Conservation (phyloP, 306 rosid genomes). For the Betula pendula region DNA sequence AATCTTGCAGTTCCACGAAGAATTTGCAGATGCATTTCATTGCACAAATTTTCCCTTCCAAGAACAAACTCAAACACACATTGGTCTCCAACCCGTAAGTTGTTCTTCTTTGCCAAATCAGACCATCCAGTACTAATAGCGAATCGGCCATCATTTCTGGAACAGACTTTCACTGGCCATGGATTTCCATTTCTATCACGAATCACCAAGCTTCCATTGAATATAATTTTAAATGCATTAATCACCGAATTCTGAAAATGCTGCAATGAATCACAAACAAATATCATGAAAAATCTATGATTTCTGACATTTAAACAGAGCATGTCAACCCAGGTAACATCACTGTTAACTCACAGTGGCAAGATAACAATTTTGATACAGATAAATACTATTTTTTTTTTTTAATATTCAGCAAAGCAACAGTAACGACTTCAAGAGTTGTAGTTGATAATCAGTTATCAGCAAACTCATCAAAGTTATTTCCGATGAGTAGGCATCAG, state of each 20-base stretch:
- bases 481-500: too few species aligned
- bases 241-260: not conserved
- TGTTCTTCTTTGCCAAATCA: not conserved
- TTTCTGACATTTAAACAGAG: too few species aligned
- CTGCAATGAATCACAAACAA: not conserved
- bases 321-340: too few species aligned
- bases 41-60: not conserved
- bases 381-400: too few species aligned
- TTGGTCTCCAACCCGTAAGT: not conserved
- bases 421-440: too few species aligned
- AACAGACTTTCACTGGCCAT: not conserved
- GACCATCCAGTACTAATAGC: not conserved
- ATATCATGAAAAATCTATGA: not conserved
- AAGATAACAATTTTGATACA: too few species aligned
- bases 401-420: too few species aligned
- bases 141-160: not conserved
- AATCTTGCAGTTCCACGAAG: not conserved
- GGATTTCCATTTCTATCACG: not conserved
- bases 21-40: not conserved
- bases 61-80: not conserved
- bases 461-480: too few species aligned
- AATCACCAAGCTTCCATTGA: not conserved
- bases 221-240: not conserved
- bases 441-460: too few species aligned
- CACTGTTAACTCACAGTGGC: too few species aligned